These are phyloP conservation scores for Prunus persica DNA, from an alignment of 306 rosid species.

Conservation along the genomic window DNA sequence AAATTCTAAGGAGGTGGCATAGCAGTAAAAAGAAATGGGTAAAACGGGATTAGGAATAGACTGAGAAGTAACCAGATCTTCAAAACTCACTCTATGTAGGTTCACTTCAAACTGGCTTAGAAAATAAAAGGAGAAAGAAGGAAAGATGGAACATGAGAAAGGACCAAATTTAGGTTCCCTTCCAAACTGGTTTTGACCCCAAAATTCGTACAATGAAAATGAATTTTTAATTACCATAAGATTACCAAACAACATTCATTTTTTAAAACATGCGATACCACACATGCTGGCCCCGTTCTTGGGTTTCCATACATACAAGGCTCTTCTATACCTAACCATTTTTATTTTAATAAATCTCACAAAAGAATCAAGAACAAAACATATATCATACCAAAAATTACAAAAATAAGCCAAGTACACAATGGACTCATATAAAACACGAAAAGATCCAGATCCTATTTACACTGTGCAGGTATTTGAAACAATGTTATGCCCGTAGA, in stretches of 20 bases:
- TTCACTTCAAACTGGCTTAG: background rate
- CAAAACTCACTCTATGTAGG: background rate
- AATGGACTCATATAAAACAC: background rate
- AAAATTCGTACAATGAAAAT: background rate
- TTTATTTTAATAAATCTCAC: background rate
- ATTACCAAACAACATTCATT: background rate
- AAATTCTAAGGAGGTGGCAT: background rate
- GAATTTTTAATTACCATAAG: background rate
- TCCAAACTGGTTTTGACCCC: background rate
- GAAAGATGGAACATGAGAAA: background rate
- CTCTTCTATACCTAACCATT: background rate
- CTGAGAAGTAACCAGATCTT: background rate
- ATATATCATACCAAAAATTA: background rate
- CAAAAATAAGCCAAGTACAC: background rate
- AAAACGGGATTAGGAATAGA: background rate
- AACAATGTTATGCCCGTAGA: background rate
- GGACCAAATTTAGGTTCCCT: background rate
- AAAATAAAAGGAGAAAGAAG: no score
- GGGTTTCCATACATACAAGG: background rate
- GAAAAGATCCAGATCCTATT: background rate
- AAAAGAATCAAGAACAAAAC: background rate
- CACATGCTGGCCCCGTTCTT: background rate
- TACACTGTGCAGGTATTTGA: background rate
- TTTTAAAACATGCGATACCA: background rate
- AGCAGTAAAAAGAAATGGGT: background rate